Evolutionary conservation across 75 land plant species (phyloP), one percentile per base, ranked within the genome.

Genomic region (Sequoia sempervirens): DNA sequence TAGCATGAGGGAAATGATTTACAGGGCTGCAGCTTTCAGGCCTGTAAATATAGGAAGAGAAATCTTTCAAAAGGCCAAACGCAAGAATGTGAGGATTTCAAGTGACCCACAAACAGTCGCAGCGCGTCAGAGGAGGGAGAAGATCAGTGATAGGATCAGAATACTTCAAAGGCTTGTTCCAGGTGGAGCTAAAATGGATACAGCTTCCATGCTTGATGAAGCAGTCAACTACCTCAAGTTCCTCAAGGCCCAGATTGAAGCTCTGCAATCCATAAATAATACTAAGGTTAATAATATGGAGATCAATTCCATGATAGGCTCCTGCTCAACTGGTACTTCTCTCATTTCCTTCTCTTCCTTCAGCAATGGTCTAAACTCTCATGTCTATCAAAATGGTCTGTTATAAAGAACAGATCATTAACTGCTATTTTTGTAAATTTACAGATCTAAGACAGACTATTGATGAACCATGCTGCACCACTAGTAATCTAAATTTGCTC

Each of bases 1-100:
- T 28, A 84, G 87, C 17, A 89, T 92, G 92, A 93, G 91, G 82
- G 94, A 91, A 82, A 93, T 93, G 92, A 91, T 91, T 12, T 93
- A 93, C 84, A 56, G 92, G 26, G 92, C 91, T 0, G 94, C 94
- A 15, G 94, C 94, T 2, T 88, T 91, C 38, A 81, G 92, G 86
- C 94, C 94, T 13, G 89, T 93, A 56, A 89, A 82, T 52, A 75
- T 88, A 13, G 90, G 85, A 1, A 17, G 18, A 80, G 92, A 88
- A 56, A 83, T 66, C 37, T 79, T 86, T 80, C 87, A 89, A 79
- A 89, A 86, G 86, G 90, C 92, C 14, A 87, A 81, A 84, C 56
- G 92, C 46, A 88, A 89, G 83, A 91, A 91, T 43, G 91, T 90
- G 83, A 84, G 81, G 82, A 90, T 91, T 28, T 91, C 92, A 15